These are phyloP conservation scores for Effrenium voratum DNA, from an alignment of 73 alveolate genomes.

Conservation along the genomic window DNA sequence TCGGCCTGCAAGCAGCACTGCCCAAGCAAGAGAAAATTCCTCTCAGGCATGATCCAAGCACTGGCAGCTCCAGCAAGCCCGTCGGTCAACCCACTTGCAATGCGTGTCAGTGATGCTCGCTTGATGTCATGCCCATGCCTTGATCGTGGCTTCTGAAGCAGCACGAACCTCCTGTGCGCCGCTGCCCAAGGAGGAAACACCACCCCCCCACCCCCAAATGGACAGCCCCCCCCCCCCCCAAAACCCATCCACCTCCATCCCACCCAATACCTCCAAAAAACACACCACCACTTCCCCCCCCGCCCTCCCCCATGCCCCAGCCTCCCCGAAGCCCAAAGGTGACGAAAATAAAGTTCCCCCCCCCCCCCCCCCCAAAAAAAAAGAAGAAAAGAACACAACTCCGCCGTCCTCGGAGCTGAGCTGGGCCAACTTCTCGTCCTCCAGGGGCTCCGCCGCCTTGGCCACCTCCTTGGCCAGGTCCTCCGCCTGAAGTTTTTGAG, in stretches of 20 bases:
- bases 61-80: background rate
- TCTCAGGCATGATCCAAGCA: background rate
- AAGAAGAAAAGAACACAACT: background rate
- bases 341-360: background rate
- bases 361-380: background rate
- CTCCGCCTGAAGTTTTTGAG: slow-evolving; percentile 19
- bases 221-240: background rate
- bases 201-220: background rate
- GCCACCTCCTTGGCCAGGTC: slow-evolving; percentile 66
- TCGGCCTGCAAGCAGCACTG: slow-evolving; percentile 21
- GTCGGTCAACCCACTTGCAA: background rate
- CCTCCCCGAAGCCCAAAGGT: background rate
- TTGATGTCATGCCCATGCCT: background rate
- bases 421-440: slow-evolving; percentile 67
- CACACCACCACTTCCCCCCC: background rate
- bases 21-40: background rate
- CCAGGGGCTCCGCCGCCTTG: slow-evolving; percentile 44
- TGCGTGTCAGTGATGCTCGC: background rate
- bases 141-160: slow-evolving; percentile 64
- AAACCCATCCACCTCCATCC: background rate
- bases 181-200: background rate
- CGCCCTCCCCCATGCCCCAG: background rate
- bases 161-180: slow-evolving; percentile 36
- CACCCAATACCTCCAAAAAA: background rate
- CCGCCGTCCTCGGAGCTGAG: slow-evolving; percentile 23